Evolutionary conservation across 2,329 filamentous ascomycete genomes (phyloP).

Genomic region (Biscogniauxia marginata): DNA sequence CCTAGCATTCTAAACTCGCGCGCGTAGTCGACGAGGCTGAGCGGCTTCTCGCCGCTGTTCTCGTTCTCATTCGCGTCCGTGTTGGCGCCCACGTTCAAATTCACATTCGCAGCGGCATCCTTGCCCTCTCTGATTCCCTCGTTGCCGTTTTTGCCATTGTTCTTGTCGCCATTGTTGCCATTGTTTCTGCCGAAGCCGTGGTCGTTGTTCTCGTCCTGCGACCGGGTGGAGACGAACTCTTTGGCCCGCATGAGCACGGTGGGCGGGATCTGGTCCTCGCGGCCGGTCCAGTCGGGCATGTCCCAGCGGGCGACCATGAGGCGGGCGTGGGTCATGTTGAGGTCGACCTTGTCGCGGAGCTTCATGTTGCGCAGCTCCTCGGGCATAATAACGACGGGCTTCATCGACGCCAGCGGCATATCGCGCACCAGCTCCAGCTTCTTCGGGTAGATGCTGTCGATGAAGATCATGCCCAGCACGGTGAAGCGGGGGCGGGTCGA

Average conservation of each 20-base stretch:
- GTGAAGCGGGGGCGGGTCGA: conserved; percentile 29
- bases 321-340: conserved; percentile 34
- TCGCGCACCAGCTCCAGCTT: conserved; percentile 13
- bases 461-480: conserved; percentile 50
- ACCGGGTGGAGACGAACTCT: conserved; percentile 31
- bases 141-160: not conserved
- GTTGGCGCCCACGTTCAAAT: no score
- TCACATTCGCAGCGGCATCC: no score
- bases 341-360: conserved; percentile 29
- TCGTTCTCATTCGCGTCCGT: not conserved
- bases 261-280: conserved; percentile 34
- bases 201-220: not conserved
- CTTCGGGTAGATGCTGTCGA: conserved; percentile 48
- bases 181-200: not conserved
- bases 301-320: conserved; percentile 31
- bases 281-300: conserved; percentile 22
- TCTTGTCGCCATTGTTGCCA: not conserved
- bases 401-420: conserved; percentile 18
- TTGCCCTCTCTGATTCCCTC: no score
- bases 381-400: conserved; percentile 26
- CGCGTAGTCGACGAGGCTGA: conserved; percentile 41
- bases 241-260: conserved; percentile 46
- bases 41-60: conserved; percentile 9
- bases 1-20: conserved; percentile 44
- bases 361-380: conserved; percentile 30